A percentile compares a stretch with the other conserved stretches of the same genome.
These are phyloP conservation scores for Epichloe coenophiala DNA, from an alignment of 2,329 filamentous ascomycete genomes.

Conservation along the genomic window DNA sequence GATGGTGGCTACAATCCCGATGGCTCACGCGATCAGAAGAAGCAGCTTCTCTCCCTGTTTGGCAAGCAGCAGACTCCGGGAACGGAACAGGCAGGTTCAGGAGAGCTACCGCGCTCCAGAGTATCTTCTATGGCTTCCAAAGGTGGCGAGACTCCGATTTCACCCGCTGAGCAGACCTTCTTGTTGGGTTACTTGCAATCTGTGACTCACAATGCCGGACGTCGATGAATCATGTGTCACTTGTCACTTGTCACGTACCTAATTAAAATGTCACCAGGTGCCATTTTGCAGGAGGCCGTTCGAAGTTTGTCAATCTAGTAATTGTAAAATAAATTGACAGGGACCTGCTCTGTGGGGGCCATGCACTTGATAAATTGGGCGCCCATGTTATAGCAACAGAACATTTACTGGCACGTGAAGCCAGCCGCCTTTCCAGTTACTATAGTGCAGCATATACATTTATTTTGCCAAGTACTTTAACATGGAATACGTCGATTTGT, in stretches of 20 bases:
- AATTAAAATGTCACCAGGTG: not conserved
- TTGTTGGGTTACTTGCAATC: conserved; percentile 61
- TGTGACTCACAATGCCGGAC: conserved; percentile 27
- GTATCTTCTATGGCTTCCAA: conserved; percentile 31
- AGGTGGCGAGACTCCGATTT: conserved; percentile 38
- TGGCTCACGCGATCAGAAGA: conserved; percentile 20
- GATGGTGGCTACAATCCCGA: conserved; percentile 10
- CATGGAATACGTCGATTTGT: not conserved
- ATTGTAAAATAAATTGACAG: not conserved
- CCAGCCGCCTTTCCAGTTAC: not conserved
- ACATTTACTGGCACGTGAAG: not conserved
- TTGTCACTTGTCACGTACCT: not conserved
- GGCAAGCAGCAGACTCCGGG: conserved; percentile 24
- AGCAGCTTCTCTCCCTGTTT: conserved; percentile 47
- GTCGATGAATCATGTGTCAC: conserved; percentile 10
- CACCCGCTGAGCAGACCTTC: conserved; percentile 61
- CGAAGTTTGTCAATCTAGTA: not conserved
- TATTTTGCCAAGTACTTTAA: not conserved
- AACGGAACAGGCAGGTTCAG: not conserved
- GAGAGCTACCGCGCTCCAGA: conserved; percentile 19
- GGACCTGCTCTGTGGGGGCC: not conserved
- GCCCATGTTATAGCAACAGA: not conserved
- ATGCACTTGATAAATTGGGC: not conserved
- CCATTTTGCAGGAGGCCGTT: not conserved
- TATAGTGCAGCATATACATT: not conserved